Evolutionary conservation across 345 rosid genomes (phyloP).

Genomic region (Pugionium dolabratum): DNA sequence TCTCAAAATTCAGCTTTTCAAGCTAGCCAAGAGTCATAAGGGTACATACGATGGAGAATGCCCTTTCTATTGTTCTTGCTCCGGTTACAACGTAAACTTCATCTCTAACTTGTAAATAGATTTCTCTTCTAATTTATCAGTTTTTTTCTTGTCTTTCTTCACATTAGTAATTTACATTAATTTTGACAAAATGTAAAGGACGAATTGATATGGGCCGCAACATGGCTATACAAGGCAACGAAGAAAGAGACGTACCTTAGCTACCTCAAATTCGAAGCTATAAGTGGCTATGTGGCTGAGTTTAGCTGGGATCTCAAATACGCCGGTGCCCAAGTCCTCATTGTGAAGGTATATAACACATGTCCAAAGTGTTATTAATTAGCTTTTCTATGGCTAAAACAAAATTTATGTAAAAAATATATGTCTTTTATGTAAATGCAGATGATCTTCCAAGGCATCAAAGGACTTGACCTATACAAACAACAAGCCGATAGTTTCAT

Average conservation of each 20-base stretch:
- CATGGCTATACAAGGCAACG: constrained; percentile 82
- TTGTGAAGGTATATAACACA: constrained; percentile 52
- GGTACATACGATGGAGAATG: constrained; percentile 91
- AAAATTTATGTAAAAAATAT: too few species aligned
- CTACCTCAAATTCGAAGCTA: constrained; percentile 58
- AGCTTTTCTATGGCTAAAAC: neutral
- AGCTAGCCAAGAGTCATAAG: constrained; percentile 63
- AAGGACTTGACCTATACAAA: constrained; percentile 50
- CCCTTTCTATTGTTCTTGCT: constrained; percentile 92
- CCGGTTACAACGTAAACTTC: constrained; percentile 72
- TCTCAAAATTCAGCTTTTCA: constrained; percentile 56
- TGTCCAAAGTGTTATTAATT: neutral
- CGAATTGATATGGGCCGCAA: constrained; percentile 90
- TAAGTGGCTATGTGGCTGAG: constrained; percentile 64
- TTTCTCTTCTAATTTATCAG: neutral
- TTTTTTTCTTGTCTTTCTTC: too few species aligned
- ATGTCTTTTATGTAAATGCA: constrained; percentile 35
- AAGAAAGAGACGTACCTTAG: constrained; percentile 42
- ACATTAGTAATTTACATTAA: too few species aligned
- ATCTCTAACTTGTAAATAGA: neutral
- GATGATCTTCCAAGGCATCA: constrained; percentile 53
- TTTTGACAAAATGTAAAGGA: constrained; percentile 49
- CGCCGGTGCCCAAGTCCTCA: constrained; percentile 79
- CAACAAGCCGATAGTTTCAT: constrained; percentile 68
- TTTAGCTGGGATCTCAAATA: constrained; percentile 96